Evolutionary conservation across 805 yeast species (phyloP).

Genomic region (Maudiozyma turicensis): DNA sequence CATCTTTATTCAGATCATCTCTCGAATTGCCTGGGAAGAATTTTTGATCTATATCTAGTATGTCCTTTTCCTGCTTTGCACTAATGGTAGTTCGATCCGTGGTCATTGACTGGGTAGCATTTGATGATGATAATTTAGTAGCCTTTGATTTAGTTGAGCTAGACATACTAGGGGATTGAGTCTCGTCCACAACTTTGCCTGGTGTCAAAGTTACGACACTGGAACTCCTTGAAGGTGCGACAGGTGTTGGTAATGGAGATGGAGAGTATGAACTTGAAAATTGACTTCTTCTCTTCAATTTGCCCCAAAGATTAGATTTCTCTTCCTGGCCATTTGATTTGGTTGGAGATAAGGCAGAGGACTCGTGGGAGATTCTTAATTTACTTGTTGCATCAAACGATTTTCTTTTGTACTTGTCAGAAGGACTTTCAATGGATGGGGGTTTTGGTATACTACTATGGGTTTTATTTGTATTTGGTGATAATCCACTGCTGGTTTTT

Average conservation of each 20-base stretch:
- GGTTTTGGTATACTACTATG: background rate
- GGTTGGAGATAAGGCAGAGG: slow-evolving; percentile 7
- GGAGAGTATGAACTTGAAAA: slow-evolving; percentile 7
- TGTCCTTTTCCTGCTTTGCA: too few relatives aligned
- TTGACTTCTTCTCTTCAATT: slow-evolving; percentile 22
- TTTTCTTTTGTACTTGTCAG: background rate
- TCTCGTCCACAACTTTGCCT: background rate
- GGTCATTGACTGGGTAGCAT: background rate
- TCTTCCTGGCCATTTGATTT: slow-evolving; percentile 17
- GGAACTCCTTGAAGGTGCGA: slow-evolving; percentile 4
- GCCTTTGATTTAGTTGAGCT: background rate
- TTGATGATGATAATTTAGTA: background rate
- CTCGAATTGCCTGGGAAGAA: background rate
- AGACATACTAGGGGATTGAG: background rate
- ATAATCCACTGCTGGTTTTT: background rate
- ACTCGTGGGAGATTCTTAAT: slow-evolving; percentile 6
- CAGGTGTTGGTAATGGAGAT: slow-evolving; percentile 2
- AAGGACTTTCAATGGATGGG: background rate
- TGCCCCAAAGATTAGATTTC: slow-evolving; percentile 22
- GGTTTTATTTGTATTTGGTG: background rate
- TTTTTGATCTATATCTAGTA: background rate
- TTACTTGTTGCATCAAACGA: slow-evolving; percentile 2
- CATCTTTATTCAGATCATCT: slow-evolving; percentile 9
- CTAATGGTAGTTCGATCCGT: background rate
- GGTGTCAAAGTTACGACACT: slow-evolving; percentile 7